Percentiles rank a stretch among this genome's conserved stretches.
These are phyloP conservation scores for Lasiosphaeriaceae sp. DNA, from an alignment of 495 filamentous ascomycete genomes.

Conservation along the genomic window DNA sequence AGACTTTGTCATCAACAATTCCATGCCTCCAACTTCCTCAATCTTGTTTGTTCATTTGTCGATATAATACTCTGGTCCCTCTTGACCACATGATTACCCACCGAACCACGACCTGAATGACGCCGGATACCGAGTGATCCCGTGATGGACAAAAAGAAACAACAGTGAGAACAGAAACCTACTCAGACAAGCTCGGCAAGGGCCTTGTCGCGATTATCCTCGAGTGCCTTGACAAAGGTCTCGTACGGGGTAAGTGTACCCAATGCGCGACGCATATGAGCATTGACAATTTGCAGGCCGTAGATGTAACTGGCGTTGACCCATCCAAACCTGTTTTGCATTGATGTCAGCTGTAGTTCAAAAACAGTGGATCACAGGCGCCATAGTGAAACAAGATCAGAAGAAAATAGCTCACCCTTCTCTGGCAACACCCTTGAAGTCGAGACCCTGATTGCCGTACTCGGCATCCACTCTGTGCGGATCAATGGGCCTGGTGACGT, in stretches of 20 bases:
- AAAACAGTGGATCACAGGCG: too few relatives aligned
- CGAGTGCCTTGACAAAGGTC: constrained; percentile 57
- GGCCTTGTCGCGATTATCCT: constrained; percentile 40
- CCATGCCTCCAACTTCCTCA: too few relatives aligned
- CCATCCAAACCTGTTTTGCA: constrained; percentile 79
- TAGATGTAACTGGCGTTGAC: constrained; percentile 96
- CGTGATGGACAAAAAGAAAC: background rate
- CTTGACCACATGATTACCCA: too few relatives aligned
- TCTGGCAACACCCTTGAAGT: constrained; percentile 89
- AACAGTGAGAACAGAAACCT: background rate
- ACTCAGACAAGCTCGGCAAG: constrained; percentile 34
- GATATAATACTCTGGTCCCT: too few relatives aligned
- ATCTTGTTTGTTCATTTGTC: too few relatives aligned
- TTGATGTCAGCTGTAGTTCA: constrained; percentile 10
- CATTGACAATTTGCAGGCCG: constrained; percentile 76
- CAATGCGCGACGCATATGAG: constrained; percentile 79
- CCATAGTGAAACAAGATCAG: background rate
- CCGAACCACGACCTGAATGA: too few relatives aligned
- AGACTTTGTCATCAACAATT: too few relatives aligned
- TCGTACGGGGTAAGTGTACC: constrained; percentile 81
- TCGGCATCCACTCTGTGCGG: constrained; percentile 92
- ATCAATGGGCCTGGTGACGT: constrained; percentile 83
- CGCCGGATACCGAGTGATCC: too few relatives aligned
- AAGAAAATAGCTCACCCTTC: constrained; percentile 70
- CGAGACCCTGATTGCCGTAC: constrained; percentile 91